These are phyloP conservation scores for Macrophomina pseudophaseolina DNA, from an alignment of 2,329 filamentous ascomycete genomes.

Conservation along the genomic window DNA sequence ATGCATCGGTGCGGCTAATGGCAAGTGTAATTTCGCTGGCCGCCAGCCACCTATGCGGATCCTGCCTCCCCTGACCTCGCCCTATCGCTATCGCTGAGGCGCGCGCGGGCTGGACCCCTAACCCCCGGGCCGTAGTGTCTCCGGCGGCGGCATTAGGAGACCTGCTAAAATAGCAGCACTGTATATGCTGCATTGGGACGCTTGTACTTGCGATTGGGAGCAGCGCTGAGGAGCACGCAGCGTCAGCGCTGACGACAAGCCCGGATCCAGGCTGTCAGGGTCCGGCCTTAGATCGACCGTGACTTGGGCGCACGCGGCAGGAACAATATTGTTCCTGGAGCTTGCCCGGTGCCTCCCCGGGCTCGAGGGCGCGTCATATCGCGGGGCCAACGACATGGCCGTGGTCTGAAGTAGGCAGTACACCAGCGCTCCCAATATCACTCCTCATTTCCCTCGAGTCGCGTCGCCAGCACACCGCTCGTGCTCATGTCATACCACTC, in stretches of 20 bases:
- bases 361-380: constrained; percentile 7
- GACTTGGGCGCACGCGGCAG: constrained; percentile 9
- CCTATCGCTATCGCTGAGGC: background rate
- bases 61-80: constrained; percentile 4
- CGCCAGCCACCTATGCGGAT: constrained; percentile 13
- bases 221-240: background rate
- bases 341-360: background rate
- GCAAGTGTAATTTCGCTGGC: constrained; percentile 16
- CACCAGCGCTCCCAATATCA: constrained; percentile 23
- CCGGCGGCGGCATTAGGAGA: constrained; percentile 3
- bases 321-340: background rate
- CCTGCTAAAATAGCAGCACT: constrained; percentile 4
- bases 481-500: constrained; percentile 45
- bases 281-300: background rate
- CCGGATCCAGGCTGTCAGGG: background rate
- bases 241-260: constrained; percentile 1
- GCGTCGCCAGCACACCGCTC: constrained; percentile 17
- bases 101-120: background rate
- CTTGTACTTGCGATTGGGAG: background rate
- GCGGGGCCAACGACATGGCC: constrained; percentile 19
- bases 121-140: background rate
- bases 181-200: background rate
- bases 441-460: constrained; percentile 15
- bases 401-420: constrained; percentile 16
- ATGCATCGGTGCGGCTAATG: constrained; percentile 21